Conservation (phyloP, 768 basidiomycete species). For the Pleurotus pulmonarius region DNA sequence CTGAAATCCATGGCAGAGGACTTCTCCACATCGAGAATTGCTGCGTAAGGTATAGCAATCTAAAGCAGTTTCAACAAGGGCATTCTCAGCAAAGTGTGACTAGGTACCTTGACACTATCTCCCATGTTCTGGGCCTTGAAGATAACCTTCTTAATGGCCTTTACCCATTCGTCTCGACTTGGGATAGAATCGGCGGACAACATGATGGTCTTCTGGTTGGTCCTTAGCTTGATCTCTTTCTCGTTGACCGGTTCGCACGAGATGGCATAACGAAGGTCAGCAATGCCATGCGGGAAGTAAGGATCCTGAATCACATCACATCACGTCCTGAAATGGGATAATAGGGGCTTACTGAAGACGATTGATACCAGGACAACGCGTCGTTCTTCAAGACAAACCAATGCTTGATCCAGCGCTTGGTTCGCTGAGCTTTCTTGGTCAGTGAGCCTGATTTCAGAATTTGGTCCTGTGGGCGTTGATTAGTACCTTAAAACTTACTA, state of each 20-base stretch:
- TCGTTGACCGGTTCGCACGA: conserved; percentile 80
- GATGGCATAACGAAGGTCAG: conserved; percentile 92
- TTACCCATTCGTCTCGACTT: conserved; percentile 93
- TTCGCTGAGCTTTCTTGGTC: conserved; percentile 82
- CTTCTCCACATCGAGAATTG: conserved; percentile 84
- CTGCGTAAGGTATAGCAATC: conserved; percentile 94
- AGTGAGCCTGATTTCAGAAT: conserved; percentile 89
- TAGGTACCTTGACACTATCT: conserved; percentile 82
- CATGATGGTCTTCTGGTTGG: conserved; percentile 71
- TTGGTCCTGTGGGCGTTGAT: conserved; percentile 60
- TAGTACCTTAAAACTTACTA: conserved; percentile 2
- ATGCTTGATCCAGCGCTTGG: conserved; percentile 90
- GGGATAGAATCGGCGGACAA: conserved; percentile 77
- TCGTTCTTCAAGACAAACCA: conserved; percentile 98
- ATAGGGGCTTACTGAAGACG: conserved; percentile 67
- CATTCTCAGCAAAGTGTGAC: not conserved
- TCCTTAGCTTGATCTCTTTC: conserved; percentile 78
- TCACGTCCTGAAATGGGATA: no score
- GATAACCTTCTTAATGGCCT: conserved; percentile 88
- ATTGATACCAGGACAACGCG: conserved; percentile 94
- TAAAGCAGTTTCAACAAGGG: conserved; percentile 21
- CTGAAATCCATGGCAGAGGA: conserved; percentile 92
- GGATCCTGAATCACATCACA: conserved; percentile 61
- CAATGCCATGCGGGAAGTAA: conserved; percentile 94
- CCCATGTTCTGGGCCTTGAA: conserved; percentile 97